Percentiles rank a stretch among this genome's conserved stretches.
Evolutionary conservation across 2,329 filamentous ascomycete genomes (phyloP).

Genomic region (Phaeosphaeria sp.): DNA sequence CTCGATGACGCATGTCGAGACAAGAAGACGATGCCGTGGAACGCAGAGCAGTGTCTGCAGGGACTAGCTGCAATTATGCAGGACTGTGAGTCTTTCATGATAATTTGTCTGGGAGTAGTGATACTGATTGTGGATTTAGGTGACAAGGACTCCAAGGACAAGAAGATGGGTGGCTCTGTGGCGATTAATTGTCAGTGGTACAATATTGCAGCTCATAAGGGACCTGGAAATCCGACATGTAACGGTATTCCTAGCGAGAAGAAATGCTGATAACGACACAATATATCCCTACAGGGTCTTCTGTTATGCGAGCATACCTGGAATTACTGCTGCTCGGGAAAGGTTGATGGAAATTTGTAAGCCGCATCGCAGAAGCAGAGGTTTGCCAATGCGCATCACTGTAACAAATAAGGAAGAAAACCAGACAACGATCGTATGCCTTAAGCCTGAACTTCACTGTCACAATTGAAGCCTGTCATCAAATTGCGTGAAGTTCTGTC

Average conservation of each 20-base stretch:
- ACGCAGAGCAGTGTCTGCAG: not conserved
- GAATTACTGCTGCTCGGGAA: no score
- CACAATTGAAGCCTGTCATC: no score
- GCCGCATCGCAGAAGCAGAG: no score
- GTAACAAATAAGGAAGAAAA: no score
- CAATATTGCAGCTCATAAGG: constrained; percentile 5
- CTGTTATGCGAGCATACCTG: no score
- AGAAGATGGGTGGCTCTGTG: constrained; percentile 5
- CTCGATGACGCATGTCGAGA: constrained; percentile 3
- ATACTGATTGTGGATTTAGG: not conserved
- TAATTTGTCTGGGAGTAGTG: not conserved
- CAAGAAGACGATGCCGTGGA: not conserved
- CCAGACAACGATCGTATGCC: no score
- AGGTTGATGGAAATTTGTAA: no score
- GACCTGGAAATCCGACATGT: constrained; percentile 1
- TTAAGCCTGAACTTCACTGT: no score
- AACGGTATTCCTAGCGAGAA: not conserved
- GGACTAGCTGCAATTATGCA: not conserved
- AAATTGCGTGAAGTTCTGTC: no score
- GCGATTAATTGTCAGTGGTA: constrained; percentile 5
- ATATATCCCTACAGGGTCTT: no score
- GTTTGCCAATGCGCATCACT: no score
- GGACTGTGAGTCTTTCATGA: not conserved
- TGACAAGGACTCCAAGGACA: constrained; percentile 1
- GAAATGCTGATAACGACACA: no score